phyloP scores from a whole-genome alignment of 768 basidiomycete genomes.

The Chiua virens region DNA sequence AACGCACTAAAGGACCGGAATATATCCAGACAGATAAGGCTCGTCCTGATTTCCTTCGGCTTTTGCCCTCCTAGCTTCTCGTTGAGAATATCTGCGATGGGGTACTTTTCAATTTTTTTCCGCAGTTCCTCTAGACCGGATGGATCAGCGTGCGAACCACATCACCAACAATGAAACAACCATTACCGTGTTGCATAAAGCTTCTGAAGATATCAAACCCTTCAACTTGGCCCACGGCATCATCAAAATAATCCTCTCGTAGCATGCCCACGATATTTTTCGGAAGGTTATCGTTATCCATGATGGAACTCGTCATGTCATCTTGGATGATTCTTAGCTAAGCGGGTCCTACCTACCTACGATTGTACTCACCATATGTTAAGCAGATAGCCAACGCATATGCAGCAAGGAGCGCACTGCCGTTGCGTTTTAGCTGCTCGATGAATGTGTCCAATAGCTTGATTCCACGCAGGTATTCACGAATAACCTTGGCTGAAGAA shows the following conservation, averaged over 20 bases:
- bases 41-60: slow-evolving; percentile 17
- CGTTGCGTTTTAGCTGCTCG: slow-evolving; percentile 9
- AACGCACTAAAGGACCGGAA: slow-evolving; percentile 15
- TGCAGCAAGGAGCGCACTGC: slow-evolving; percentile 15
- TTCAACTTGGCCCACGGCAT: slow-evolving; percentile 19
- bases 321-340: slow-evolving; percentile 1
- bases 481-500: slow-evolving; percentile 1
- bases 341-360: neutral
- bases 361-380: slow-evolving; percentile 9
- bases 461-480: slow-evolving; percentile 1
- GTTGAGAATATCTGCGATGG: slow-evolving; percentile 13
- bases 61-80: slow-evolving; percentile 12
- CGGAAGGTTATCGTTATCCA: slow-evolving; percentile 2
- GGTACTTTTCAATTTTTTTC: slow-evolving; percentile 3
- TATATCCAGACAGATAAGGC: slow-evolving; percentile 21
- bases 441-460: slow-evolving; percentile 10
- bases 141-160: neutral
- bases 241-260: slow-evolving; percentile 21
- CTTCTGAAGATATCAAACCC: slow-evolving; percentile 24
- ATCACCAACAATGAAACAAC: neutral
- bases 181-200: slow-evolving; percentile 18
- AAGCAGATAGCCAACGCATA: slow-evolving; percentile 19
- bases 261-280: slow-evolving; percentile 22
- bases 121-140: slow-evolving; percentile 9
- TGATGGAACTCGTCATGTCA: slow-evolving; percentile 11